Base-by-base conservation (phyloP, 345 rosid genomes). In the Ceriops decandra region DNA sequence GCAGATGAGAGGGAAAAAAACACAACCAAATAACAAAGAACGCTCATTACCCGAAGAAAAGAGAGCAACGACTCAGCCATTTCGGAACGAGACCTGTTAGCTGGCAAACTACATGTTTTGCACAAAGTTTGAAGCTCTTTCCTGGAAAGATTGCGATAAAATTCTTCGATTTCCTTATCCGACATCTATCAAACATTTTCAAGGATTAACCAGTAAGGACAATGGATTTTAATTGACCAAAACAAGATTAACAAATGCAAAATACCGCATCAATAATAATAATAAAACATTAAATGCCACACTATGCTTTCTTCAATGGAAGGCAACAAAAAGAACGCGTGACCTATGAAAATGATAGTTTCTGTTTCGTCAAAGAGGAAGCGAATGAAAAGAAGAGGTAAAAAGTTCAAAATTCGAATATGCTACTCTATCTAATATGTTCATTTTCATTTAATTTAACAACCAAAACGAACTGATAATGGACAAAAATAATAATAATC, bases 81-180 rank as follows among this genome's bases (percentile, higher is more conserved):
- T 60, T 87, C 87, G 1, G 74, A 77, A 54, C 80, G 89, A 10
- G 95, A 86, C 77, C 79, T 86, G 75, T 85, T 83, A 20, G 95
- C 88, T 30, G 95, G 97, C 74, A 91, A 79, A 57, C 86, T 83
- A 77, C 75, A 83, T 62, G 74, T 81, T 82, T 86, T 88, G 81
- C 97, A 88, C 70, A 87, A 66, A 78, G 79, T 82, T 62, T 87
- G 91, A 69, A 91, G 95, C 76, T 88, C 91, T 83, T 82, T 89
- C 81, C 95, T 76, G 13, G 97, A 77, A 71, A 80, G 87, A 16
- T 74, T 71, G 15, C 66, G 67, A 68, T 68, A 82, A 69, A 63
- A 83, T n/a, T 81, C 82, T 63, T 71, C 75, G 62, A 68, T 80
- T 62, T 80, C 82, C 71, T 76, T 79, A 70, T 79, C 82, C 15